phyloP scores from a whole-genome alignment of 2,329 filamentous ascomycete species.

The Neocatenulostroma microsporum region DNA sequence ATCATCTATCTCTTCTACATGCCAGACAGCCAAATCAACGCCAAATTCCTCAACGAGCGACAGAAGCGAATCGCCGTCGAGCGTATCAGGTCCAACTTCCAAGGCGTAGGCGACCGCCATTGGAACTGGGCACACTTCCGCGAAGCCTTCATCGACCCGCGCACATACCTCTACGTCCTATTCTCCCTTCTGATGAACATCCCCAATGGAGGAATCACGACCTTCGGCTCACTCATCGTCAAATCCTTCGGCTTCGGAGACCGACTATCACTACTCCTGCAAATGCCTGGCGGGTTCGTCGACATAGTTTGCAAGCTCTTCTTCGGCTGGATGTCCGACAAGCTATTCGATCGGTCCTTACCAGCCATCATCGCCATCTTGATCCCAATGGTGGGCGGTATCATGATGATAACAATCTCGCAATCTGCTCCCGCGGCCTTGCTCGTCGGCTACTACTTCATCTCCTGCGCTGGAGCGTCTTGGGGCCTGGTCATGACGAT shows the following conservation, averaged over 20 bases:
- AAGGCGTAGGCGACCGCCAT: constrained; percentile 43
- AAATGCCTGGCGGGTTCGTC: constrained; percentile 57
- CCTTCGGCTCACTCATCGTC: constrained; percentile 57
- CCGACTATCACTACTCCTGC: constrained; percentile 56
- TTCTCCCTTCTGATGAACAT: constrained; percentile 5
- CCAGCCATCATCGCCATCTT: constrained; percentile 52
- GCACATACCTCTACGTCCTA: constrained; percentile 53
- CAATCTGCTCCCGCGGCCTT: no score
- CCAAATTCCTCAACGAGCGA: constrained; percentile 54
- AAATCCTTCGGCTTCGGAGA: constrained; percentile 57
- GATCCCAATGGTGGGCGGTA: constrained; percentile 53
- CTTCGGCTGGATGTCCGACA: constrained; percentile 49
- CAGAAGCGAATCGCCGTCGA: constrained; percentile 64
- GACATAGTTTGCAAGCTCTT: constrained; percentile 56
- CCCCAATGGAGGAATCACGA: constrained; percentile 42
- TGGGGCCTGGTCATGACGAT: constrained; percentile 56
- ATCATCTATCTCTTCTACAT: constrained; percentile 39
- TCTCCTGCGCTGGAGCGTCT: no score
- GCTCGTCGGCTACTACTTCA: constrained; percentile 61
- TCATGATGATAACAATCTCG: no score
- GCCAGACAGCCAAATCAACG: constrained; percentile 56
- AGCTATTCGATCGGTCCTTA: constrained; percentile 48
- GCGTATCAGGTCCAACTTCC: constrained; percentile 64
- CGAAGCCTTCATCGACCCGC: constrained; percentile 50
- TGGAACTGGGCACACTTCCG: constrained; percentile 48